Base-by-base conservation (phyloP, 805 yeast species). In the Pichia nanzhaoensis region DNA sequence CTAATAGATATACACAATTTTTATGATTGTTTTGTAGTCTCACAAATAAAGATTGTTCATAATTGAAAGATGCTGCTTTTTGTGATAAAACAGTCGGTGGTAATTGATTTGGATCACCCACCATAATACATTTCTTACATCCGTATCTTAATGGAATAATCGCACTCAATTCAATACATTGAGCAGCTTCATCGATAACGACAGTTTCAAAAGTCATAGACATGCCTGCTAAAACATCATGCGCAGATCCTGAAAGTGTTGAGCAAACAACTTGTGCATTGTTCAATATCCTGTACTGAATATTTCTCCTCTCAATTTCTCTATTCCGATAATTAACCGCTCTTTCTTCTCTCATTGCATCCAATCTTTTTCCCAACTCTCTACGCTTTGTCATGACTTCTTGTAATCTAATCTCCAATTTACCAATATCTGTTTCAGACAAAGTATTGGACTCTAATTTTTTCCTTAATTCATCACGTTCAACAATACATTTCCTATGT, bases 71-170 rank as follows among this genome's bases (percentile, higher is more conserved):
- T 1, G 95, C 82, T 1, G 99, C 98, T 13, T 79, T 82, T 54
- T 84, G 89, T 0, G 97, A 91, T 17, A 93, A 66, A 10, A 91
- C 98, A 0, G 99, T 91, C 0, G 99, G 99, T 0, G 99, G 99
- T 51, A 93, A 73, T 66, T 93, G 99, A 60, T 93, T 90, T 2
- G 98, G 98, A 67, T 93, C 99, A 61, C 99, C 99, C 38, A 93
- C 99, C 95, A 93, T 84, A 40, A 93, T 83, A 67, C 98, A 91
- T 45, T 80, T 78, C 48, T 74, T 80, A 55, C 95, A 85, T 1
- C 98, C 98, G 61, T 90, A 93, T 57, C 95, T 71, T 52, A 93
- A 68, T 0, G 99, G 99, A 55, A 91, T 91, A 21, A 93, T 75
- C 0, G 95, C 85, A 7, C 96, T 87, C 31, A 91, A 60, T 59